Evolutionary conservation across 306 rosid species (phyloP).

Genomic region (Inga oerstediana): DNA sequence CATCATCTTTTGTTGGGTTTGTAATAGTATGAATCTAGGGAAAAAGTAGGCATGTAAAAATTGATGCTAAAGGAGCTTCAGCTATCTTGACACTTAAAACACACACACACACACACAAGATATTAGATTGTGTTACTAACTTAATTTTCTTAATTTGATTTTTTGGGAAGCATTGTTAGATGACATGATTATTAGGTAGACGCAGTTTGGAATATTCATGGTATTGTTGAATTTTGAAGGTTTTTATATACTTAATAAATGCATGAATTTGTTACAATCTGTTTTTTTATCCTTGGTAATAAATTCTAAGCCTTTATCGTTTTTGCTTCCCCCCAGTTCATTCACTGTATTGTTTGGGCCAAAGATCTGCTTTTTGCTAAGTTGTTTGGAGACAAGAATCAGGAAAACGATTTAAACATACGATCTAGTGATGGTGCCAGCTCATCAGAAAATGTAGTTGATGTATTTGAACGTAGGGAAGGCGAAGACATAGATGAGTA

Average conservation of each 20-base stretch:
- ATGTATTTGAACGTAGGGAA: constrained; percentile 77
- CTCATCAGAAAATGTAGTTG: constrained; percentile 75
- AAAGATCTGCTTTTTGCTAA: constrained; percentile 92
- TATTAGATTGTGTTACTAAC: neutral
- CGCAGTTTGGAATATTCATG: constrained; percentile 5
- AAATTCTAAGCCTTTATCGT: neutral
- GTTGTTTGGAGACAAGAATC: constrained; percentile 94
- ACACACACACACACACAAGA: too few species aligned
- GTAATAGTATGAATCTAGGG: constrained; percentile 5
- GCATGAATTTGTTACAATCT: constrained; percentile 11
- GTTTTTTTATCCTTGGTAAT: neutral
- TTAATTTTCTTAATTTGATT: constrained; percentile 1
- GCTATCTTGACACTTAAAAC: neutral
- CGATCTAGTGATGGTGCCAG: constrained; percentile 83
- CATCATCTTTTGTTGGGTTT: constrained; percentile 10
- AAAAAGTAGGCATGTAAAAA: neutral
- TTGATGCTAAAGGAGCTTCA: constrained; percentile 13
- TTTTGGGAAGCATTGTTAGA: neutral
- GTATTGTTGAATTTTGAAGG: neutral
- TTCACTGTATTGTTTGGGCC: constrained; percentile 99
- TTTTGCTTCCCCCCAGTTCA: constrained; percentile 62
- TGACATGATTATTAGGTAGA: constrained; percentile 13
- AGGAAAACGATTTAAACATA: constrained; percentile 87
- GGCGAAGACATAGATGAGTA: constrained; percentile 86
- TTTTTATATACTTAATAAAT: neutral